These are phyloP conservation scores for Alternaria metachromatica DNA, from an alignment of 2,329 filamentous ascomycete species.

Conservation along the genomic window DNA sequence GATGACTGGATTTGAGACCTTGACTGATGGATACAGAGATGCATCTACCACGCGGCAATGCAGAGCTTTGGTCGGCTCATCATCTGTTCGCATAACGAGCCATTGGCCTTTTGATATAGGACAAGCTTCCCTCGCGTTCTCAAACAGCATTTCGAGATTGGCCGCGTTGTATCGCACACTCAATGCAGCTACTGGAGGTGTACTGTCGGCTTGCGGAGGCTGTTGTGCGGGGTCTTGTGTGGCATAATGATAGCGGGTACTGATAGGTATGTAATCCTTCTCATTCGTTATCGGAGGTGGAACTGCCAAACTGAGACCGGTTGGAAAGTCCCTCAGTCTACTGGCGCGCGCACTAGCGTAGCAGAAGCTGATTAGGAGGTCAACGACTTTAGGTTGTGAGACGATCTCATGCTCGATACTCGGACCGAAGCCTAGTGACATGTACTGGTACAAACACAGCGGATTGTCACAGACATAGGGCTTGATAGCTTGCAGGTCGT, in stretches of 20 bases:
- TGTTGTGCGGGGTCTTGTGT: neutral
- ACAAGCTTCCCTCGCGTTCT: slow-evolving; percentile 29
- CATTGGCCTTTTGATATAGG: slow-evolving; percentile 59
- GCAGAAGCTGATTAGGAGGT: slow-evolving; percentile 83
- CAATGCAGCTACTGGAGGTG: neutral
- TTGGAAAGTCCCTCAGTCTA: slow-evolving; percentile 62
- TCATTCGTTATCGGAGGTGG: slow-evolving; percentile 46
- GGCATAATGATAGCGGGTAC: neutral
- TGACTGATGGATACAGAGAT: slow-evolving; percentile 53
- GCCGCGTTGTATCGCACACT: slow-evolving; percentile 43
- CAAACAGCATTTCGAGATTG: slow-evolving; percentile 54
- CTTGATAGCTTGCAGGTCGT: slow-evolving; percentile 72
- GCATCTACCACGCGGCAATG: slow-evolving; percentile 61
- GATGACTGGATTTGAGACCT: slow-evolving; percentile 32
- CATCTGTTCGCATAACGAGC: slow-evolving; percentile 52
- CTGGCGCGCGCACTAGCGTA: slow-evolving; percentile 62
- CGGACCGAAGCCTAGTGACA: slow-evolving; percentile 82
- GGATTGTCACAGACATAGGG: slow-evolving; percentile 75
- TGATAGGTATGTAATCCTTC: slow-evolving; percentile 14
- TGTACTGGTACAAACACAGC: slow-evolving; percentile 87
- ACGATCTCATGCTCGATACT: slow-evolving; percentile 85
- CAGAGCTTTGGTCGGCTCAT: slow-evolving; percentile 28
- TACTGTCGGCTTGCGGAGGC: neutral
- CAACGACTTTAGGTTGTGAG: slow-evolving; percentile 80
- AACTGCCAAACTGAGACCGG: slow-evolving; percentile 62